These are phyloP conservation scores for Colletotrichum gloeosporioides DNA, from an alignment of 2,329 filamentous ascomycete genomes.

Conservation along the genomic window DNA sequence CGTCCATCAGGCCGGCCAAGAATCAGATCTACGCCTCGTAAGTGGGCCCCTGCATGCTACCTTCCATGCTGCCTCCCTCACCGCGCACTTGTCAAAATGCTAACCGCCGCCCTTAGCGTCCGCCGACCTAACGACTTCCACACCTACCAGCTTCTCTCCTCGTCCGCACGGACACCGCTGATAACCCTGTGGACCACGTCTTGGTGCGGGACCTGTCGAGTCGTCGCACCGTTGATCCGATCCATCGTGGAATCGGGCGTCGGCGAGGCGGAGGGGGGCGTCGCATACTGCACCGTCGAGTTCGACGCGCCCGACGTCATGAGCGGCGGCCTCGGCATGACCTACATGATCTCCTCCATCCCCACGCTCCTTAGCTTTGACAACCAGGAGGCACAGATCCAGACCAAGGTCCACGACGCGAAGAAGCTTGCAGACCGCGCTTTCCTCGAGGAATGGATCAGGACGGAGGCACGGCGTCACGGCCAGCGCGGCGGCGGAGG, in stretches of 20 bases:
- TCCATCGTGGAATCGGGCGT: conserved; percentile 55
- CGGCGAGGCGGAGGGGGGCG: conserved; percentile 61
- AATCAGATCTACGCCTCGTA: conserved; percentile 42
- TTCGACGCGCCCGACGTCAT: conserved; percentile 64
- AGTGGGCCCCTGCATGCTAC: conserved; percentile 20
- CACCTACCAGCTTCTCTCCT: conserved; percentile 60
- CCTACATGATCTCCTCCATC: conserved; percentile 63
- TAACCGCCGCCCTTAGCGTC: conserved; percentile 43
- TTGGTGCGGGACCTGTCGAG: conserved; percentile 60
- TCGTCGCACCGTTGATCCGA: conserved; percentile 53
- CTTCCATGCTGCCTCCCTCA: neutral
- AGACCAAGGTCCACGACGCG: conserved; percentile 55
- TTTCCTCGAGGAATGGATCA: conserved; percentile 61
- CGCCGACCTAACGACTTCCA: conserved; percentile 59
- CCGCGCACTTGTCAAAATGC: neutral
- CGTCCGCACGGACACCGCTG: conserved; percentile 59
- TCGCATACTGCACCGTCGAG: conserved; percentile 59
- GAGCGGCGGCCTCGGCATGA: conserved; percentile 50
- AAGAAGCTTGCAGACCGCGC: conserved; percentile 51
- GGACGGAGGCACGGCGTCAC: conserved; percentile 52
- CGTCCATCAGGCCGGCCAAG: conserved; percentile 26
- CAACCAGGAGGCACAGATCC: conserved; percentile 54
- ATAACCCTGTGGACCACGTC: conserved; percentile 66
- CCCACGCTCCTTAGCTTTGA: conserved; percentile 65
- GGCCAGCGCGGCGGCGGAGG: conserved; percentile 50